Percentiles rank a stretch among this genome's conserved stretches.
Evolutionary conservation across 345 rosid genomes (phyloP).

Genomic region (Dipteronia sinensis): DNA sequence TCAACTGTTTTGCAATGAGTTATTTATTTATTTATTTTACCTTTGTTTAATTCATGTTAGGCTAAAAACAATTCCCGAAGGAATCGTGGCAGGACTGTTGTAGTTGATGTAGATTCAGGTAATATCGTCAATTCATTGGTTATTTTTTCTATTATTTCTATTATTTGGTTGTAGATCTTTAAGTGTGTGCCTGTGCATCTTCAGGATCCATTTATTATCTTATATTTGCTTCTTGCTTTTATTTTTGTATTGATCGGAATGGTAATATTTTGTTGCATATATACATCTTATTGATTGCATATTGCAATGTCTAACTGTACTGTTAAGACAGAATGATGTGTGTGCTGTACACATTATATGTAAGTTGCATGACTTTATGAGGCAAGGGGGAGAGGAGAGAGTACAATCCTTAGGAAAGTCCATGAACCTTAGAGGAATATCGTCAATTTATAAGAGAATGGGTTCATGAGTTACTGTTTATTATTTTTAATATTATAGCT

Average conservation of each 20-base stretch:
- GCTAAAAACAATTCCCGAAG: slow-evolving; percentile 74
- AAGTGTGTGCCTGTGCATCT: not conserved
- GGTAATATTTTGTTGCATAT: slow-evolving; percentile 7
- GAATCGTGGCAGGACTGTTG: slow-evolving; percentile 35
- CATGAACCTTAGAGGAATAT: not conserved
- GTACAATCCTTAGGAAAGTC: not conserved
- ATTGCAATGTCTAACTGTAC: not conserved
- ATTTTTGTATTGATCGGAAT: slow-evolving; percentile 2
- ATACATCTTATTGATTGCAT: not conserved
- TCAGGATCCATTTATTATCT: slow-evolving; percentile 1
- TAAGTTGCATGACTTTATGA: not conserved
- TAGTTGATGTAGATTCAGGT: slow-evolving; percentile 85
- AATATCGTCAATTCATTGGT: not conserved
- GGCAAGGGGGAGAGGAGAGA: not conserved
- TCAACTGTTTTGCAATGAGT: not conserved
- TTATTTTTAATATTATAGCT: not conserved
- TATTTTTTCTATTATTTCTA: not conserved
- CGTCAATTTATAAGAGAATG: not conserved
- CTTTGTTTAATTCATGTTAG: slow-evolving; percentile 38
- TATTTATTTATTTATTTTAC: not conserved
- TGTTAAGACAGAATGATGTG: not conserved
- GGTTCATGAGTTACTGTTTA: not conserved
- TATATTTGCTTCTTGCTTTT: not conserved
- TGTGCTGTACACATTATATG: not conserved
- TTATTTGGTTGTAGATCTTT: not conserved